Evolutionary conservation across 2,329 filamentous ascomycete genomes (phyloP), one percentile per base, ranked within the genome.

Genomic region (Setomelanomma holmii): DNA sequence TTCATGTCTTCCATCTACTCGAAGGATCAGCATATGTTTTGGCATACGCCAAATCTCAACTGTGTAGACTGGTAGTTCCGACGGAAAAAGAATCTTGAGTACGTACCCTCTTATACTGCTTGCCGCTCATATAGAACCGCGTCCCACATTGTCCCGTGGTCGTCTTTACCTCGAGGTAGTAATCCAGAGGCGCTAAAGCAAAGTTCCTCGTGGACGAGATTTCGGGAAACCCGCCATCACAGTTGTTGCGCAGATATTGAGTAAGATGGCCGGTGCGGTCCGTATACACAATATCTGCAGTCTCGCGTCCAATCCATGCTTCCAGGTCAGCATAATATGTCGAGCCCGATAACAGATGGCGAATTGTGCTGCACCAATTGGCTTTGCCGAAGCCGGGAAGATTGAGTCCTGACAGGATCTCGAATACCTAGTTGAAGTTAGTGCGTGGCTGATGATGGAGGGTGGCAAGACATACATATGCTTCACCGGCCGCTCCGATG

Each of bases 131-230:
- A 41, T 67, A 83, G 47, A 84, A 82, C 0, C 76, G 72, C 5
- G 72, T 76, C 1, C 71, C 63, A 38, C 68, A 75, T 1, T 56
- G 41, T 1, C 64, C 62, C 0, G 75, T 77, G 0, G 80, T 83
- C 1, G 79, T 74, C 59, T 84, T 84, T 30, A 84, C 81, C 49
- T 84, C 82, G 2, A 84, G 76, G 19, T 75, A 78, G 56, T 81
- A 84, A 24, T 70, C 56, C 1, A 65, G 56, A 75, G 41, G 43
- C 50, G 53, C 10, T 39, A 59, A 10, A 34, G 22, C 71, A 74
- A 79, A 3, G 39, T 49, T 1, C 55, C 51, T 19, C 38, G 22
- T 5, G 57, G 51, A 0, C 78, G 4, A 1, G 60, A 45, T 79
- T 72, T 2, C 73, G 71, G 5, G 53, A 27, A 61, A 60, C 5